These are phyloP conservation scores for Ophiostoma triangulosporum DNA, from an alignment of 2,329 filamentous ascomycete genomes.

Conservation along the genomic window DNA sequence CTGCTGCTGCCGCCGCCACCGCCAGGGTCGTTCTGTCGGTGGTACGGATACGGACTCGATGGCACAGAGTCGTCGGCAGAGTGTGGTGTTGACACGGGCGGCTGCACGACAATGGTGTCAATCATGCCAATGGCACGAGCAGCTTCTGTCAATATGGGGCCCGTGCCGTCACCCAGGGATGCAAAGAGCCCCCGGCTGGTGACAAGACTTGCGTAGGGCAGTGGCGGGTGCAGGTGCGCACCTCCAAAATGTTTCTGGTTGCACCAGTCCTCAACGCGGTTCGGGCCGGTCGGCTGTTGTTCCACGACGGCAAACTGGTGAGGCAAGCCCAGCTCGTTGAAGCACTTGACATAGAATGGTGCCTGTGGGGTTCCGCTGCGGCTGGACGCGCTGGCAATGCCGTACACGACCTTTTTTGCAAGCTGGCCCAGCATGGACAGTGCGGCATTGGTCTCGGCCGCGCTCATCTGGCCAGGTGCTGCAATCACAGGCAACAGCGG, in stretches of 20 bases:
- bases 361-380: slow-evolving; percentile 53
- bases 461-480: slow-evolving; percentile 73
- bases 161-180: slow-evolving; percentile 34
- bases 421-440: slow-evolving; percentile 68
- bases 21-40: background rate
- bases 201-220: slow-evolving; percentile 47
- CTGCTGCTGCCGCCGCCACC: background rate
- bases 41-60: slow-evolving; percentile 30
- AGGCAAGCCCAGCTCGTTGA: slow-evolving; percentile 73
- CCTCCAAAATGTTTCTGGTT: slow-evolving; percentile 67
- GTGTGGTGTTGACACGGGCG: slow-evolving; percentile 28
- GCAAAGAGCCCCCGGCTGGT: slow-evolving; percentile 37
- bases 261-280: slow-evolving; percentile 57
- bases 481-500: slow-evolving; percentile 72
- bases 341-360: slow-evolving; percentile 75
- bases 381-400: slow-evolving; percentile 59
- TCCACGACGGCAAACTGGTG: slow-evolving; percentile 68
- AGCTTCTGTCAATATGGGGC: slow-evolving; percentile 56
- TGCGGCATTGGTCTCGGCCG: slow-evolving; percentile 71
- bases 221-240: slow-evolving; percentile 64
- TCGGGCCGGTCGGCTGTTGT: slow-evolving; percentile 48
- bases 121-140: slow-evolving; percentile 67
- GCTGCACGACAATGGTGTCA: slow-evolving; percentile 62
- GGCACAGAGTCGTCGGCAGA: slow-evolving; percentile 34
- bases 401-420: slow-evolving; percentile 67